These are phyloP conservation scores for Spongospora subterranea DNA, from an alignment of 208 protist genomes.

Conservation along the genomic window DNA sequence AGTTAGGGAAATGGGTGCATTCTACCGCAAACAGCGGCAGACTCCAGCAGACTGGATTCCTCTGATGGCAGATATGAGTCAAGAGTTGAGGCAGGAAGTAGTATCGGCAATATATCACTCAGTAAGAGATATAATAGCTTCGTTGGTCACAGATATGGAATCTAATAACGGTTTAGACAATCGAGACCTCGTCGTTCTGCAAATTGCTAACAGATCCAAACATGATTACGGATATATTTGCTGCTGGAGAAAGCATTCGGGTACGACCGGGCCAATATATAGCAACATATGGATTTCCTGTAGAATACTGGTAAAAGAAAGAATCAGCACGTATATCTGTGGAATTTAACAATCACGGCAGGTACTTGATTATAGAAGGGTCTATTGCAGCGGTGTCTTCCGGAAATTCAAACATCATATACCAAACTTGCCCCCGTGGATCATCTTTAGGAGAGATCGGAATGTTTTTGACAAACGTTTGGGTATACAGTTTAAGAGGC, in stretches of 20 bases:
- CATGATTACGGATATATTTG: not conserved
- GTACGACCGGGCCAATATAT: conserved; percentile 31
- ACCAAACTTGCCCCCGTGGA: not conserved
- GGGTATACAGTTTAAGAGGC: conserved; percentile 9
- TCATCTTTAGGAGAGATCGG: conserved; percentile 21
- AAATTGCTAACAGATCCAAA: not conserved
- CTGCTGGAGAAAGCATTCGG: conserved; percentile 1
- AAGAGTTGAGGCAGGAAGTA: not conserved
- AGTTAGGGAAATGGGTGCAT: conserved; percentile 21
- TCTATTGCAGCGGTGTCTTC: conserved; percentile 6
- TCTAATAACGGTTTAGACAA: not conserved
- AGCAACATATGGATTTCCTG: conserved; percentile 35
- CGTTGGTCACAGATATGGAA: not conserved
- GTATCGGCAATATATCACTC: not conserved
- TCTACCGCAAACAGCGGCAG: not conserved
- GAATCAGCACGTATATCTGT: not conserved
- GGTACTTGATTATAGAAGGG: conserved; percentile 12
- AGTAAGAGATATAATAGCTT: not conserved
- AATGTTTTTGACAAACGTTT: conserved; percentile 43
- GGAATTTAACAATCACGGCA: not conserved
- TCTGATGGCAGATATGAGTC: conserved; percentile 26
- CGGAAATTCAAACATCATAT: conserved; percentile 17
- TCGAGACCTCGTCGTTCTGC: conserved; percentile 17
- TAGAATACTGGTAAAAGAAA: conserved; percentile 7
- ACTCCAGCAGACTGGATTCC: not conserved